These are phyloP conservation scores for Cucurbita moschata DNA, from an alignment of 306 rosid species.

Conservation along the genomic window DNA sequence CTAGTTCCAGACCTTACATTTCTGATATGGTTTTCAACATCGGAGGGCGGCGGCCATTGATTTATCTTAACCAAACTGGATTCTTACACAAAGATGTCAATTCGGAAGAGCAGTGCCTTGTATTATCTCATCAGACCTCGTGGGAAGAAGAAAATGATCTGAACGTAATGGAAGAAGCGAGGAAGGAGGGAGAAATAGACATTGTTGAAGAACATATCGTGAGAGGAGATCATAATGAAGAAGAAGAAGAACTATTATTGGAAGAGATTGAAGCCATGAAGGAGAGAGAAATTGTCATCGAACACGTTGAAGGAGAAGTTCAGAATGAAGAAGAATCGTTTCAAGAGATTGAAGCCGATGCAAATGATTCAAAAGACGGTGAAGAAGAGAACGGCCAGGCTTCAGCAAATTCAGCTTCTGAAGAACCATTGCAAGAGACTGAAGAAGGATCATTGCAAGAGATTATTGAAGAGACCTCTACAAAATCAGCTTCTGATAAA, in stretches of 20 bases:
- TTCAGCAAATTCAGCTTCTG: background rate
- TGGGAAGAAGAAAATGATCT: conserved; percentile 2
- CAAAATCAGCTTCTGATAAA: background rate
- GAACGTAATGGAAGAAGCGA: background rate
- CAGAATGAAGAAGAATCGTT: background rate
- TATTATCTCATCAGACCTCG: conserved; percentile 12
- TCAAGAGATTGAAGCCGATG: background rate
- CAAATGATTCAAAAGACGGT: background rate
- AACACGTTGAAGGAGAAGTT: background rate
- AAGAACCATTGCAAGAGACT: background rate
- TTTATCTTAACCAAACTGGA: conserved; percentile 31
- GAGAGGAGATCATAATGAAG: background rate
- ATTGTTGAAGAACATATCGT: background rate
- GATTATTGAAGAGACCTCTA: background rate
- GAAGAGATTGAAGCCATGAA: background rate
- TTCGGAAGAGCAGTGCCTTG: conserved; percentile 13
- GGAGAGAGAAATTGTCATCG: background rate
- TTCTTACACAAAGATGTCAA: conserved; percentile 8
- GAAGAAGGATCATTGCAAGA: background rate
- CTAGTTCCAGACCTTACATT: conserved; percentile 14
- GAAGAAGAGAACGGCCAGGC: background rate
- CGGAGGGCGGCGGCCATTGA: conserved; percentile 18
- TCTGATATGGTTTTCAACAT: conserved; percentile 21
- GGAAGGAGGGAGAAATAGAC: background rate
- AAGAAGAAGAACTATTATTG: background rate